These are phyloP conservation scores for Trichopus zeylanicus DNA, from an alignment of 116 monocot species.

Conservation along the genomic window DNA sequence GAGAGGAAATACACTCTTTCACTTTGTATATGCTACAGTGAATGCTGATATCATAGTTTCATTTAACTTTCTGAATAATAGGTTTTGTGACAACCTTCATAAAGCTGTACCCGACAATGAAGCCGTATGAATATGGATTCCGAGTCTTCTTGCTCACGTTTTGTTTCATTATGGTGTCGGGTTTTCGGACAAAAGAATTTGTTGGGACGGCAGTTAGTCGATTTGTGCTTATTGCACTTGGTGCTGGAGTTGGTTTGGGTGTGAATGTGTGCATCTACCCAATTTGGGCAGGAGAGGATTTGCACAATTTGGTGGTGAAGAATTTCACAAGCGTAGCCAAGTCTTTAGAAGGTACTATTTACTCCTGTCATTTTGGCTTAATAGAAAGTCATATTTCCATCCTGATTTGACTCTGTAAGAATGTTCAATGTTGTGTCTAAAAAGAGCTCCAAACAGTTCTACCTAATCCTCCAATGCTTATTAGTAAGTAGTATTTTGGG, in stretches of 20 bases:
- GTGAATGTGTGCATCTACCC: not conserved
- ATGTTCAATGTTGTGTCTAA: not conserved
- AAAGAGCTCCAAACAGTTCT: not conserved
- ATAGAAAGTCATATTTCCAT: not conserved
- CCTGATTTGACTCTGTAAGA: not conserved
- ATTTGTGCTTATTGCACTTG: not conserved
- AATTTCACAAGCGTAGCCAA: not conserved
- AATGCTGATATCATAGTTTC: not conserved
- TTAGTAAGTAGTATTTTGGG: not conserved
- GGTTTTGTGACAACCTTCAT: not conserved
- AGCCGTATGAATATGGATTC: not conserved
- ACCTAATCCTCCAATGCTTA: not conserved
- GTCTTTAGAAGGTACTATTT: not conserved
- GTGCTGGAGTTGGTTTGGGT: not conserved
- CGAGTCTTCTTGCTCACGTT: not conserved
- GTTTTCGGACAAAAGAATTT: not conserved
- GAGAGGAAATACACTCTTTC: not conserved
- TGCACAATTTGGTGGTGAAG: not conserved
- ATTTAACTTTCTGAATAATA: not conserved
- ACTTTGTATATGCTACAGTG: not conserved
- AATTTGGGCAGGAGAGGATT: not conserved
- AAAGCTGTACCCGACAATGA: not conserved
- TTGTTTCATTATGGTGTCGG: not conserved
- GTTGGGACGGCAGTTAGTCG: not conserved
- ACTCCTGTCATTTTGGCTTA: not conserved